Evolutionary conservation across 805 yeast genomes (phyloP).

Genomic region (Scheffersomyces stipitis): DNA sequence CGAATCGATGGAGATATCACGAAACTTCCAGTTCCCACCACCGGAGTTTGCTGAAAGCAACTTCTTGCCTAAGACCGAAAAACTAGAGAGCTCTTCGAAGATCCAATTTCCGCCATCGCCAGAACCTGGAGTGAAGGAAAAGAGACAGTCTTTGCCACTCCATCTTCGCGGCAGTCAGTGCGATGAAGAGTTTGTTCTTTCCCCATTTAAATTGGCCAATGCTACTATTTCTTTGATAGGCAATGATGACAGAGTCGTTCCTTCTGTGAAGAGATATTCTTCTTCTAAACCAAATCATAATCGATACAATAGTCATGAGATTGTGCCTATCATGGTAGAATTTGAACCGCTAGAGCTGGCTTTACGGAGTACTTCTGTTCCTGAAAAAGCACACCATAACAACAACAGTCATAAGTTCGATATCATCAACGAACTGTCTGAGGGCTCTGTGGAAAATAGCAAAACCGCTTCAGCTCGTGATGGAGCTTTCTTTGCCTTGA

Average conservation of each 20-base stretch:
- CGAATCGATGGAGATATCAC: slow-evolving; percentile 20
- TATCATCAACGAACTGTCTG: slow-evolving; percentile 14
- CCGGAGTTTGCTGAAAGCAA: slow-evolving; percentile 1
- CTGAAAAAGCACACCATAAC: slow-evolving; percentile 19
- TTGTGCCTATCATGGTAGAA: slow-evolving; percentile 43
- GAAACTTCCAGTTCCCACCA: slow-evolving; percentile 28
- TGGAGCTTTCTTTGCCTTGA: slow-evolving; percentile 29
- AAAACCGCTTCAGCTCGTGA: slow-evolving; percentile 3
- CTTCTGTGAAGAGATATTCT: slow-evolving; percentile 24
- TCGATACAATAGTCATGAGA: slow-evolving; percentile 43
- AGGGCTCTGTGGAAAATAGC: not conserved
- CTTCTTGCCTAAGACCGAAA: not conserved
- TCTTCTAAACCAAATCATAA: slow-evolving; percentile 33
- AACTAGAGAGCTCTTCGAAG: slow-evolving; percentile 1
- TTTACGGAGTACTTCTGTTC: slow-evolving; percentile 27
- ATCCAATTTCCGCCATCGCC: slow-evolving; percentile 32
- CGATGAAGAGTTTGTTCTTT: slow-evolving; percentile 38
- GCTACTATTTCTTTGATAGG: slow-evolving; percentile 12
- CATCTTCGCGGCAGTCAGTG: slow-evolving; percentile 21
- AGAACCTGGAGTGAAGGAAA: slow-evolving; percentile 26
- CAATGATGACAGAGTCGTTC: slow-evolving; percentile 3
- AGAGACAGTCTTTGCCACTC: slow-evolving; percentile 38
- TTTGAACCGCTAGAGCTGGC: slow-evolving; percentile 27
- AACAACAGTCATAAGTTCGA: slow-evolving; percentile 9
- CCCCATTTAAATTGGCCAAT: slow-evolving; percentile 40